A percentile compares a stretch with the other conserved stretches of the same genome.
Conservation (phyloP, 352 stramenopile species). For the Globisporangium yorkense region DNA sequence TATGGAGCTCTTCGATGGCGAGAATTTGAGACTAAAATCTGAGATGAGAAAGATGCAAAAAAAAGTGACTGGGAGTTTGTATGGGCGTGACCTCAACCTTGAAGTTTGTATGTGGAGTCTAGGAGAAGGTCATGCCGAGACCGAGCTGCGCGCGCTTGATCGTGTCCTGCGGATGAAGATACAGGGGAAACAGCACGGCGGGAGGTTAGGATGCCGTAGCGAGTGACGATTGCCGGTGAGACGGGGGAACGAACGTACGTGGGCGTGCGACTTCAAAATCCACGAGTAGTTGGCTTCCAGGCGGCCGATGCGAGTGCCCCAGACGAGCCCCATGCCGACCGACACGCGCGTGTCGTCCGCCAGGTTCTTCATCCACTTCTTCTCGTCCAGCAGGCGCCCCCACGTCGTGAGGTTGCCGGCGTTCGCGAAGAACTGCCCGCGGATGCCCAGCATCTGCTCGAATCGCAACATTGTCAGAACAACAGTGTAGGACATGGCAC, state of each 20-base stretch:
- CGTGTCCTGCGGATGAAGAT: slow-evolving; percentile 51
- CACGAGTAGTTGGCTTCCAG: slow-evolving; percentile 91
- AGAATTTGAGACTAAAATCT: neutral
- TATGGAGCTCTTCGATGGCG: neutral
- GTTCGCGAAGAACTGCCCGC: slow-evolving; percentile 87
- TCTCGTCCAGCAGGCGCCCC: slow-evolving; percentile 74
- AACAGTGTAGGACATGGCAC: too few species aligned
- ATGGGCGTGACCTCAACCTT: neutral
- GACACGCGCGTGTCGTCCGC: slow-evolving; percentile 82
- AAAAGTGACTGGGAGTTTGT: neutral
- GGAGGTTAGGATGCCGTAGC: neutral
- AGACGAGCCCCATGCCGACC: slow-evolving; percentile 83
- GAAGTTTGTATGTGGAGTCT: slow-evolving; percentile 14
- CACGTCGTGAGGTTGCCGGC: slow-evolving; percentile 88
- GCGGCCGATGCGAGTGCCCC: slow-evolving; percentile 78
- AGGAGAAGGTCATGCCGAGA: slow-evolving; percentile 81
- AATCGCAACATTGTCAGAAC: neutral
- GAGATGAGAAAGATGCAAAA: neutral
- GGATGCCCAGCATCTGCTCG: slow-evolving; percentile 69
- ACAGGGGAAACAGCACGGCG: neutral
- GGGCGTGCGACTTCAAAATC: slow-evolving; percentile 76
- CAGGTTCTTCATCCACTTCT: slow-evolving; percentile 90
- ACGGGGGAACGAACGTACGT: slow-evolving; percentile 36
- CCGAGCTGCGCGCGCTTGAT: slow-evolving; percentile 83
- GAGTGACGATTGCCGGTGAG: neutral